These are phyloP conservation scores for Globisporangium spiculum DNA, from an alignment of 352 stramenopile genomes.

Conservation along the genomic window DNA sequence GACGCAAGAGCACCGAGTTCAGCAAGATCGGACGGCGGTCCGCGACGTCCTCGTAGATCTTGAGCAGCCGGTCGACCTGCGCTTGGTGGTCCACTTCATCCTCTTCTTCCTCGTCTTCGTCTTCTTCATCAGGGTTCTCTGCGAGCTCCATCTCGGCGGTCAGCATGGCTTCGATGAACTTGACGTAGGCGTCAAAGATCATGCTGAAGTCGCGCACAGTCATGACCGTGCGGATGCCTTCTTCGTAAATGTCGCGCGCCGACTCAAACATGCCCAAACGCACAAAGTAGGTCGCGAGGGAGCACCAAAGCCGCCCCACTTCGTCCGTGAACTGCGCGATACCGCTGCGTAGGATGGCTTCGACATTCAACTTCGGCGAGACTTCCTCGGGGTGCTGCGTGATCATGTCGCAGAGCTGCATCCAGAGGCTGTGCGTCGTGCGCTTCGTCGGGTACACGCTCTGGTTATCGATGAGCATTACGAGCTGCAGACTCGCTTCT, in stretches of 20 bases:
- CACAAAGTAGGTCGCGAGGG: conserved; percentile 97
- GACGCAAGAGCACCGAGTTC: conserved; percentile 94
- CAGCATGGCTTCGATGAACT: conserved; percentile 98
- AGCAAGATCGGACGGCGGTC: conserved; percentile 93
- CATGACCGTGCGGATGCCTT: conserved; percentile 69
- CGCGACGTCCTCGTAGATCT: conserved; percentile 93
- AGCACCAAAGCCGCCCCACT: conserved; percentile 96
- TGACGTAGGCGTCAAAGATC: conserved; percentile 98
- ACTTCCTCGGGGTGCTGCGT: conserved; percentile 92
- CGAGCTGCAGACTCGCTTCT: conserved; percentile 84
- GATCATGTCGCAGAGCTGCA: conserved; percentile 96
- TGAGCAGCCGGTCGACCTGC: conserved; percentile 73
- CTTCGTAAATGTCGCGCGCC: conserved; percentile 96
- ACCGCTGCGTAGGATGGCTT: conserved; percentile 93
- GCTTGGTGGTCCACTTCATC: conserved; percentile 61
- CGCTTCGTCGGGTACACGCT: conserved; percentile 39
- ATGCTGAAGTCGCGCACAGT: conserved; percentile 97
- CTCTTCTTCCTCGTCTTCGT: conserved; percentile 62
- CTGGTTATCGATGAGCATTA: conserved; percentile 73
- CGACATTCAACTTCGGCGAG: conserved; percentile 89
- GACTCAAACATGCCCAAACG: conserved; percentile 95
- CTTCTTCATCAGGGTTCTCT: conserved; percentile 54
- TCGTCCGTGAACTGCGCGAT: conserved; percentile 94
- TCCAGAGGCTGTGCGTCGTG: conserved; percentile 95
- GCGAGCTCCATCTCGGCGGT: conserved; percentile 94